These are phyloP conservation scores for Syzygium aqueum DNA, from an alignment of 345 rosid species.

Conservation along the genomic window DNA sequence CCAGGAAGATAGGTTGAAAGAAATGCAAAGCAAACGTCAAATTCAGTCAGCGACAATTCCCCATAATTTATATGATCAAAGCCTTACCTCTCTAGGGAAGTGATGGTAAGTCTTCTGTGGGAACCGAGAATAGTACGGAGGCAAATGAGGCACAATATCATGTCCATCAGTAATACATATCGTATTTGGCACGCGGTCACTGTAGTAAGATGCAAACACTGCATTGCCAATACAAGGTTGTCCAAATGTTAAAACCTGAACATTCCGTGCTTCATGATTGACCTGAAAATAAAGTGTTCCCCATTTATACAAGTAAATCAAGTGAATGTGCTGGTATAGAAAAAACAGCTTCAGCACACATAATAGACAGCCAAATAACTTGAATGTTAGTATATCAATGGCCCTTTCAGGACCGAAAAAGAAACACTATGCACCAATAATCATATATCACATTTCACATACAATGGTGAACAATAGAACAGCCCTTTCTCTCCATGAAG, in stretches of 20 bases:
- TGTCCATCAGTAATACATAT: slow-evolving; percentile 54
- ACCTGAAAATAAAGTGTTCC: slow-evolving; percentile 31
- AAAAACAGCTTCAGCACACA: neutral
- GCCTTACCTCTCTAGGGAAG: slow-evolving; percentile 80
- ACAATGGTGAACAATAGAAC: neutral
- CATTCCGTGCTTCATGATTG: slow-evolving; percentile 48
- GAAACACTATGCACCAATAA: neutral
- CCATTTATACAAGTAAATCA: neutral
- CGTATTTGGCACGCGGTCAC: slow-evolving; percentile 50
- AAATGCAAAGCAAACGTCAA: neutral
- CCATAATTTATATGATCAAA: neutral
- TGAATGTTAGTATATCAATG: neutral
- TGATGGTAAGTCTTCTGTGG: slow-evolving; percentile 89
- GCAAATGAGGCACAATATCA: slow-evolving; percentile 89
- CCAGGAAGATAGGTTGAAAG: neutral
- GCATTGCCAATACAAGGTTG: slow-evolving; percentile 93
- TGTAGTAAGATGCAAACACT: slow-evolving; percentile 61
- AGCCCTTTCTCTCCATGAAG: neutral
- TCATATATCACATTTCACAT: too few relatives aligned
- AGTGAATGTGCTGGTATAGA: neutral
- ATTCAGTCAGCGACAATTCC: neutral
- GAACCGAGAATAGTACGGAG: slow-evolving; percentile 61
- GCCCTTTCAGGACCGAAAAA: neutral
- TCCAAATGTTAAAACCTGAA: slow-evolving; percentile 82
- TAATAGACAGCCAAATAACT: neutral